Percentiles rank a stretch among this genome's conserved stretches.
phyloP scores from a whole-genome alignment of 768 basidiomycete species.

The Lactarius pseudohatsudake region DNA sequence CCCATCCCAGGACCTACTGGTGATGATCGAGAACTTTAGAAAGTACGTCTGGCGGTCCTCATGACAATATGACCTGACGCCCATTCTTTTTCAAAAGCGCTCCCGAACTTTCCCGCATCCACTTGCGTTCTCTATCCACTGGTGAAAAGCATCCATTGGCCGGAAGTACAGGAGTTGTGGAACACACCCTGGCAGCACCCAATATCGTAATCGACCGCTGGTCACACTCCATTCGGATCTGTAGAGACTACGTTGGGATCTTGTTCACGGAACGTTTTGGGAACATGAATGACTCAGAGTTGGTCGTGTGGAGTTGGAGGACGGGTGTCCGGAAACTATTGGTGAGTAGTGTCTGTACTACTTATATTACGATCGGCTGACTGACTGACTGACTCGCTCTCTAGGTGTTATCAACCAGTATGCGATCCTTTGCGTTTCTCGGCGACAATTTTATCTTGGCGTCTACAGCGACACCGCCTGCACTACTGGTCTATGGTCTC shows the following conservation, averaged over 20 bases:
- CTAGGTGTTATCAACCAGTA: constrained; percentile 8
- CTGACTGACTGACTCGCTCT: not conserved
- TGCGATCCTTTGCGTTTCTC: constrained; percentile 24
- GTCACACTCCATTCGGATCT: constrained; percentile 23
- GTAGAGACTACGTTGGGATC: constrained; percentile 25
- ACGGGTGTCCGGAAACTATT: constrained; percentile 20
- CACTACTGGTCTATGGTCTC: constrained; percentile 24
- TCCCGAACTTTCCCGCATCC: constrained; percentile 10
- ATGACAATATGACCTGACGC: not conserved
- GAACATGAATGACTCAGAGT: not conserved
- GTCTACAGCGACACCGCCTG: constrained; percentile 12
- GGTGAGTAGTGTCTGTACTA: constrained; percentile 6
- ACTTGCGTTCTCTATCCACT: constrained; percentile 16
- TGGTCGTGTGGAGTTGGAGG: constrained; percentile 29
- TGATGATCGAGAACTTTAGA: constrained; percentile 27
- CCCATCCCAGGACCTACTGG: constrained; percentile 28
- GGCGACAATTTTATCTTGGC: constrained; percentile 15
- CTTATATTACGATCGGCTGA: not conserved
- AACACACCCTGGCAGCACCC: constrained; percentile 5
- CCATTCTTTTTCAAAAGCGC: constrained; percentile 6
- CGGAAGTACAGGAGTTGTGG: constrained; percentile 14
- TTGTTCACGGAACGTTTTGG: constrained; percentile 1
- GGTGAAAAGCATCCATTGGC: constrained; percentile 22
- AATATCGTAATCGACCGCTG: not conserved
- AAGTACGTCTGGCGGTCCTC: constrained; percentile 32